These are phyloP conservation scores for Liquidambar formosana DNA, from an alignment of 164 flowering plant species.

Conservation along the genomic window DNA sequence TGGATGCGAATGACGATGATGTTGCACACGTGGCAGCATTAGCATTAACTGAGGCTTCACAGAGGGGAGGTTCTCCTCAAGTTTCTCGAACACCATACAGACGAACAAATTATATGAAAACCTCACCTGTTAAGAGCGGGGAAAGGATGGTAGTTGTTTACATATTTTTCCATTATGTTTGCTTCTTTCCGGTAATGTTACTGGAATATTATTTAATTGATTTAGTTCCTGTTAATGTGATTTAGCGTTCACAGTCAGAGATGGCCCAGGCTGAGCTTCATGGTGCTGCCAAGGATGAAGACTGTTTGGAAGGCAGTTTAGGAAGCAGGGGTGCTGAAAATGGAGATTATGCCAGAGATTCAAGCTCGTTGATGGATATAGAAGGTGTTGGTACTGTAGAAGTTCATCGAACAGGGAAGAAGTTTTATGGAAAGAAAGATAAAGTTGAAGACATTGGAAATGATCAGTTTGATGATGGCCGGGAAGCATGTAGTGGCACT, in stretches of 20 bases:
- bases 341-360: slow-evolving; percentile 27
- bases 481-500: slow-evolving; percentile 47
- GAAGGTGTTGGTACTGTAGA: slow-evolving; percentile 45
- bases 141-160: slow-evolving; percentile 28
- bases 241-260: slow-evolving; percentile 21
- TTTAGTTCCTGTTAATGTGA: slow-evolving; percentile 1
- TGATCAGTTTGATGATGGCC: slow-evolving; percentile 30
- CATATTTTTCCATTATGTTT: background rate
- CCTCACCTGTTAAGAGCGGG: slow-evolving; percentile 49
- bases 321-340: slow-evolving; percentile 25
- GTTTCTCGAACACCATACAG: slow-evolving; percentile 52
- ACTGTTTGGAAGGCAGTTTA: slow-evolving; percentile 24
- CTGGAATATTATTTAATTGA: background rate
- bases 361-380: slow-evolving; percentile 20
- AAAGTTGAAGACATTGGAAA: slow-evolving; percentile 24
- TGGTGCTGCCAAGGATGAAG: slow-evolving; percentile 25
- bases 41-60: slow-evolving; percentile 77
- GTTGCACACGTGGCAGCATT: slow-evolving; percentile 72
- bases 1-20: slow-evolving; percentile 59
- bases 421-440: slow-evolving; percentile 26
- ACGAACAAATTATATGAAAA: slow-evolving; percentile 36
- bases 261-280: slow-evolving; percentile 16
- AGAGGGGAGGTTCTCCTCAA: slow-evolving; percentile 76
- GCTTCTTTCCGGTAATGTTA: background rate
- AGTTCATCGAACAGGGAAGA: slow-evolving; percentile 30